Evolutionary conservation across 2,329 filamentous ascomycete species (phyloP).

Genomic region (Penicillium sp.): DNA sequence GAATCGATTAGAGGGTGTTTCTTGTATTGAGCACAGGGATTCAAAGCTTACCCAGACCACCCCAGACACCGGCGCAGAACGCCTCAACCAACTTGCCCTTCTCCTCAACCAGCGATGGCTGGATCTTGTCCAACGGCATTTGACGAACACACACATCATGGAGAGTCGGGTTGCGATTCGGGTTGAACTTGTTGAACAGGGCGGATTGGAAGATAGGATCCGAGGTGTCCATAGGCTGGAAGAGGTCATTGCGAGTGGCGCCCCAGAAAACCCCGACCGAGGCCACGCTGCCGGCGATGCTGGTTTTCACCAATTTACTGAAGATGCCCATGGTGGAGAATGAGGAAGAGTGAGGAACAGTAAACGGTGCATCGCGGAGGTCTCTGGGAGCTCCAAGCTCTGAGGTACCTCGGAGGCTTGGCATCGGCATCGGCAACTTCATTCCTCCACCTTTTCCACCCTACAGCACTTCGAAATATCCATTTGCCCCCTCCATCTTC

Average conservation of each 20-base stretch:
- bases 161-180: conserved; percentile 61
- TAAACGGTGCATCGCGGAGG: neutral
- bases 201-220: conserved; percentile 64
- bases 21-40: neutral
- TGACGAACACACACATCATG: conserved; percentile 66
- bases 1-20: neutral
- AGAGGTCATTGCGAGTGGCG: conserved; percentile 56
- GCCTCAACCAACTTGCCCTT: conserved; percentile 62
- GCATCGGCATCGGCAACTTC: neutral
- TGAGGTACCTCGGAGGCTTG: neutral
- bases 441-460: neutral
- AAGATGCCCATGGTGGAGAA: conserved; percentile 55
- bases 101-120: conserved; percentile 64
- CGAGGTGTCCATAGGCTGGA: conserved; percentile 59
- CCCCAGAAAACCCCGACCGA: conserved; percentile 56
- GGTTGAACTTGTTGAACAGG: conserved; percentile 62
- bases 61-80: conserved; percentile 69
- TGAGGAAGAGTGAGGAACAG: neutral
- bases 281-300: conserved; percentile 51
- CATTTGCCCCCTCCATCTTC: neutral
- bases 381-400: conserved; percentile 2
- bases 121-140: conserved; percentile 64
- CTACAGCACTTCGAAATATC: neutral
- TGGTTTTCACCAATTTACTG: conserved; percentile 44
- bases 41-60: conserved; percentile 58